Evolutionary conservation across 2,329 filamentous ascomycete species (phyloP), one percentile per base, ranked within the genome.

Genomic region (Pezicula rhizophila): DNA sequence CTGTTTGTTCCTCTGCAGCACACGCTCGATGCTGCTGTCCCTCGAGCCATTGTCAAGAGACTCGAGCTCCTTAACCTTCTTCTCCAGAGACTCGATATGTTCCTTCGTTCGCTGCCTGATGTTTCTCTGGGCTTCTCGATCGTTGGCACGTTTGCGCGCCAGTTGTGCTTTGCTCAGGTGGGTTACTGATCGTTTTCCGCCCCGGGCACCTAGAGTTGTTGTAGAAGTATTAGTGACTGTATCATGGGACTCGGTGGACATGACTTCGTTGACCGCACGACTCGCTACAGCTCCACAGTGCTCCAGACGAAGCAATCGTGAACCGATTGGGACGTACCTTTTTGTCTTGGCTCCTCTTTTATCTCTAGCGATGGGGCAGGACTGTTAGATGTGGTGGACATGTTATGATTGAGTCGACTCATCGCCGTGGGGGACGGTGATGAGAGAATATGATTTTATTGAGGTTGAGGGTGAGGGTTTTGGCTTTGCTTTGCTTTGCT

Each of bases 101-200:
- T 87, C 81, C 70, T 90, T 92, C 35, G 89, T 95, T 58, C 90
- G 79, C 66, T 89, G 87, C 45, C 90, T 78, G 55, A 95, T 96
- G 44, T 89, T 89, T 43, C 90, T 81, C 70, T 96, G 90, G 40
- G 90, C 89, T 68, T 95, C 89, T 54, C 90, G 81, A 67, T 96
- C 90, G 71, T 95, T 95, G 64, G 88, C 88, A 56, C 90, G 79
- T 74, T 96, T 96, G 65, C 90, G 85, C 37, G 85, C 88, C 50
- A 96, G 78, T 69, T 96, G 90, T 53, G 90, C 87, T 17, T 89
- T 87, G 25, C 88, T 95, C 64, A 95, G 77, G 64, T 89, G 92
- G 56, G 89, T 89, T 50, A 95, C 89, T 52, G 88, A 90, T 59
- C 89, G 80, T 49, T 85, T 79, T 45, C 78, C 78, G 77, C 58